These are phyloP conservation scores for Aspergillus glaucus DNA, from an alignment of 2,329 filamentous ascomycete genomes.

Conservation along the genomic window DNA sequence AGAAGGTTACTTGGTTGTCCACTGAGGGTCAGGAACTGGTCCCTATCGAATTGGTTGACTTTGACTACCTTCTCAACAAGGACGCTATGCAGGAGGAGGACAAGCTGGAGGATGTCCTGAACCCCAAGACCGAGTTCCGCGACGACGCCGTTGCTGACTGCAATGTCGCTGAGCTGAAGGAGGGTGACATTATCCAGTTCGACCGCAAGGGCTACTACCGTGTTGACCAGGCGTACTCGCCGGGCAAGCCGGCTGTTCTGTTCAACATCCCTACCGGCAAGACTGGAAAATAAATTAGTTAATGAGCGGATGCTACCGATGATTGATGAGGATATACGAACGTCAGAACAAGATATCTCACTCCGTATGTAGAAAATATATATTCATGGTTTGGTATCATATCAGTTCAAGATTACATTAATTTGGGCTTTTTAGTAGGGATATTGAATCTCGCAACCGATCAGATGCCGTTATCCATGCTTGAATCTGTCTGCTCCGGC, in stretches of 20 bases:
- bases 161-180: slow-evolving; percentile 71
- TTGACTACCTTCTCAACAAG: slow-evolving; percentile 92
- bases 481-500: too few relatives aligned
- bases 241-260: slow-evolving; percentile 56
- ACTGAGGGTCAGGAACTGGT: slow-evolving; percentile 68
- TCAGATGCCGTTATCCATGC: too few relatives aligned
- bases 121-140: slow-evolving; percentile 65
- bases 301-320: neutral
- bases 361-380: too few relatives aligned
- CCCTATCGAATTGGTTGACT: slow-evolving; percentile 81
- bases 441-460: too few relatives aligned
- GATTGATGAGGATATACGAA: slow-evolving; percentile 2
- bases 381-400: neutral
- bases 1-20: slow-evolving; percentile 94
- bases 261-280: slow-evolving; percentile 68
- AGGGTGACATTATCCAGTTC: slow-evolving; percentile 88
- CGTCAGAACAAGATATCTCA: too few relatives aligned
- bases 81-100: slow-evolving; percentile 89
- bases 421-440: neutral
- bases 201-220: slow-evolving; percentile 90
- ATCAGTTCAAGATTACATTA: neutral
- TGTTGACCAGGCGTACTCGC: slow-evolving; percentile 60
- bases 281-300: slow-evolving; percentile 24
- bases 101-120: slow-evolving; percentile 75
- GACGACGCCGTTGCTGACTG: slow-evolving; percentile 72